Conservation (phyloP, 805 yeast species). For the Yarrowia sp. region DNA sequence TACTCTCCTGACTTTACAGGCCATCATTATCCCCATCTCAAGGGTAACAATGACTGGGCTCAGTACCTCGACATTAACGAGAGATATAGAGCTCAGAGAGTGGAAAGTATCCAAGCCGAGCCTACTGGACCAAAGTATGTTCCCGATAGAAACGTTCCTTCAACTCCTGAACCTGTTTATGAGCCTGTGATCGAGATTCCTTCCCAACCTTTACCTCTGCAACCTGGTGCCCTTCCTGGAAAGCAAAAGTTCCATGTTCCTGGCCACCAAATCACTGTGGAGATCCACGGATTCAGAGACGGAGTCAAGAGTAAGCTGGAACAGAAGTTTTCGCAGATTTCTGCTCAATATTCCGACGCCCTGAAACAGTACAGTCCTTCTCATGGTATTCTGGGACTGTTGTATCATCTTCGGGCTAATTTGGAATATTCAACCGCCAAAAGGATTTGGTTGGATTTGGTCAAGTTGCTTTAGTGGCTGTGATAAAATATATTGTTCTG, state of each 20-base stretch:
- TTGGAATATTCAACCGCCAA: conserved; percentile 6
- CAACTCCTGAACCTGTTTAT: neutral
- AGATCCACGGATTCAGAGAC: conserved; percentile 5
- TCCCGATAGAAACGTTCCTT: neutral
- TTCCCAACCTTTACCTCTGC: neutral
- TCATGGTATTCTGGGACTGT: conserved; percentile 5
- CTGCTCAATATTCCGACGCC: neutral
- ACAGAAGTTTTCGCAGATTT: neutral
- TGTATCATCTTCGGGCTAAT: conserved; percentile 26
- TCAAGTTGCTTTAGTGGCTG: neutral
- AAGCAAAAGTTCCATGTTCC: conserved; percentile 13
- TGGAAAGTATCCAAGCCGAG: neutral
- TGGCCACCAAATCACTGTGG: neutral
- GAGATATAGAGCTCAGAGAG: conserved; percentile 48
- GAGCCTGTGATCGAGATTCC: no score
- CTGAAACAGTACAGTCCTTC: conserved; percentile 13
- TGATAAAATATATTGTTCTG: no score
- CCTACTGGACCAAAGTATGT: neutral
- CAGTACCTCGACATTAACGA: conserved; percentile 58
- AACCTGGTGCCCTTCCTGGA: conserved; percentile 1
- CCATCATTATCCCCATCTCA: conserved; percentile 24
- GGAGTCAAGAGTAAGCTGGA: neutral
- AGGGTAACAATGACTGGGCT: conserved; percentile 53
- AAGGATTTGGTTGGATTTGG: conserved; percentile 8
- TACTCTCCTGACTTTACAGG: conserved; percentile 41